Base-by-base conservation (phyloP, 306 rosid genomes). In the Biancaea sappan region DNA sequence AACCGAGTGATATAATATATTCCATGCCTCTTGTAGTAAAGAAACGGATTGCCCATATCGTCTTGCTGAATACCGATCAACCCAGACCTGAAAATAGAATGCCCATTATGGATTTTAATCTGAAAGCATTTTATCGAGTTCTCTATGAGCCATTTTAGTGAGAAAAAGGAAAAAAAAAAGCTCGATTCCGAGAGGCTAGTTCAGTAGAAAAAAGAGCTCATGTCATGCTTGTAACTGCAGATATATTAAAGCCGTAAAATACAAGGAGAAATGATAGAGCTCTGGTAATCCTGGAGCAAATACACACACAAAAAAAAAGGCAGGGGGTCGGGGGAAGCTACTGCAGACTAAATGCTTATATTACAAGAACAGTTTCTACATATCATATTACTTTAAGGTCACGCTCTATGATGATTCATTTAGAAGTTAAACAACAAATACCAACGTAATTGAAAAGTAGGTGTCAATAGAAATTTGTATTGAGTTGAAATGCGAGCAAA, bases 1-100 rank as follows among this genome's bases (percentile, higher is more conserved):
- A 77, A 90, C 24, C 56, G 96, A 83, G 63, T 87, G 95, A 86
- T 88, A 84, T 56, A 93, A 79, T 77, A 87, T 77, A 84, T 86
- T 80, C 98, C 98, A 93, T 46, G 91, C 96, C 67, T 84, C 84
- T 79, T 87, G 88, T 67, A 93, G 65, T 71, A 63, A 84, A 74
- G 98, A 90, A 86, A 86, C 78, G 63, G 79, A 41, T 64, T 19
- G 85, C 52, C 96, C 98, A 78, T 90, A 88, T 44, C 98, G 89
- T 75, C 98, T 87, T 13, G 79, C 75, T 66, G 95, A 83, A 84
- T 93, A 93, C 47, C 38, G 81, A 78, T 90, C 81, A 80, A 93
- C 83, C 98, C 98, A 93, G 4, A 24, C 83, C 98, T 93, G 87
- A 80, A 75, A 81, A 52, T 43, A n/a, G 72, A 72, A 69, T 43